A percentile compares a stretch with the other conserved stretches of the same genome.
Conservation (phyloP, 352 stramenopile genomes). For the Paralagenidium karlingii region DNA sequence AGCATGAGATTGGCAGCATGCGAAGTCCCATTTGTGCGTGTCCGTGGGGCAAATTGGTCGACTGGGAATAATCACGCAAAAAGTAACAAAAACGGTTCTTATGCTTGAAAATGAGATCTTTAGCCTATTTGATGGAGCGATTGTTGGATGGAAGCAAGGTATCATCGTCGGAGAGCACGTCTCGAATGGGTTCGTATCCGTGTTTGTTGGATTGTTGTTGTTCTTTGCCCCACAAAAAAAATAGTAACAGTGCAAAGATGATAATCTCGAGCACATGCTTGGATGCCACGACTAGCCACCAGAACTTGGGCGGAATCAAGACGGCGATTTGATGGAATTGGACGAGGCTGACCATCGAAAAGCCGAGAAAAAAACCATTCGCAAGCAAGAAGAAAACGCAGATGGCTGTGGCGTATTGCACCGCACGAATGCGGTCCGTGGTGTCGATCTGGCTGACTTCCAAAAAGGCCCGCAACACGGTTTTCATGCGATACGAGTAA, state of each 20-base stretch:
- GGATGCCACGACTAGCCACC: conserved; percentile 89
- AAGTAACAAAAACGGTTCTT: too few relatives aligned
- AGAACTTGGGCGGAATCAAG: conserved; percentile 77
- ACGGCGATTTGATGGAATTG: conserved; percentile 80
- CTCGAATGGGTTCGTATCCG: conserved; percentile 66
- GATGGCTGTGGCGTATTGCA: conserved; percentile 93
- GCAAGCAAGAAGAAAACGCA: conserved; percentile 93
- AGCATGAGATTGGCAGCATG: too few relatives aligned
- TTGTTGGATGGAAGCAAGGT: neutral
- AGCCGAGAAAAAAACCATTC: conserved; percentile 79
- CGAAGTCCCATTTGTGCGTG: too few relatives aligned
- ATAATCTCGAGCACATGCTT: conserved; percentile 91
- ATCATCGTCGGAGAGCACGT: conserved; percentile 49
- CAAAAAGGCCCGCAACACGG: conserved; percentile 90
- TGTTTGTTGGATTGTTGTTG: conserved; percentile 49
- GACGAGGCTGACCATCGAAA: conserved; percentile 72
- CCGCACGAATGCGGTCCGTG: conserved; percentile 90
- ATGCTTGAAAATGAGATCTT: too few relatives aligned
- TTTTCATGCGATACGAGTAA: conserved; percentile 93
- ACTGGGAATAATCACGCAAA: too few relatives aligned
- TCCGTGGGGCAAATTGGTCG: too few relatives aligned
- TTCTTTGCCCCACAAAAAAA: conserved; percentile 85
- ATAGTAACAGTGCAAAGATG: conserved; percentile 91
- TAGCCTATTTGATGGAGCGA: too few relatives aligned
- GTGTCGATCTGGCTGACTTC: conserved; percentile 95